Evolutionary conservation across 495 filamentous ascomycete genomes (phyloP).

Genomic region (Lasiosphaeria hispida): DNA sequence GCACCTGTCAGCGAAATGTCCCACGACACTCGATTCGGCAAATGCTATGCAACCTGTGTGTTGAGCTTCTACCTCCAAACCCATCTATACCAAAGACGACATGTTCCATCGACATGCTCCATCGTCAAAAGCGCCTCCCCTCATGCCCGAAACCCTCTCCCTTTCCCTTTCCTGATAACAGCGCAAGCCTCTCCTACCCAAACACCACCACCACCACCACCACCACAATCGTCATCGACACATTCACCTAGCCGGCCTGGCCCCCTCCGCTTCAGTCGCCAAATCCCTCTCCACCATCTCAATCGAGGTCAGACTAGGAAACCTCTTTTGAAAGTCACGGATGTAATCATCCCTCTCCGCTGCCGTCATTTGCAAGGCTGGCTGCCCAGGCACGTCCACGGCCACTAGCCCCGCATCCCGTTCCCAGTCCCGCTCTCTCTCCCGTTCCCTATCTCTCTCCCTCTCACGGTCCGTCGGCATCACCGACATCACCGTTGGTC

Average conservation of each 20-base stretch:
- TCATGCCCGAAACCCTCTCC: no score
- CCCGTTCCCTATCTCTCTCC: slow-evolving; percentile 9
- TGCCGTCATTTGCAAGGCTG: slow-evolving; percentile 44
- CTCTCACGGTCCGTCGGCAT: neutral
- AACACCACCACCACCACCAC: no score
- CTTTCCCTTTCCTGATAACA: no score
- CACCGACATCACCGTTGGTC: neutral
- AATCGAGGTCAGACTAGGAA: slow-evolving; percentile 73
- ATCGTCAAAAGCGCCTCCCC: no score
- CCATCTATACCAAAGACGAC: no score
- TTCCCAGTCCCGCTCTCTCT: slow-evolving; percentile 12
- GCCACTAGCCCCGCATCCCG: slow-evolving; percentile 30
- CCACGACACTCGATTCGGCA: no score
- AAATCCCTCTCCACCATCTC: slow-evolving; percentile 73
- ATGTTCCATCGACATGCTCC: no score
- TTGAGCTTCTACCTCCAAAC: no score
- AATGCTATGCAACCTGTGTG: no score
- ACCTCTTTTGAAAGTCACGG: slow-evolving; percentile 71
- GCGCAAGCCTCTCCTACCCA: no score
- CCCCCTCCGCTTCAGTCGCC: slow-evolving; percentile 21
- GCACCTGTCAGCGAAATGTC: no score
- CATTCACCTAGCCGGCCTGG: neutral
- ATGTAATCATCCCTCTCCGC: slow-evolving; percentile 55
- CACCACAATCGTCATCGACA: no score
- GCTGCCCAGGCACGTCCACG: slow-evolving; percentile 41